Conservation (phyloP, 2,329 filamentous ascomycete genomes). For the Trichoderma aggressivum region DNA sequence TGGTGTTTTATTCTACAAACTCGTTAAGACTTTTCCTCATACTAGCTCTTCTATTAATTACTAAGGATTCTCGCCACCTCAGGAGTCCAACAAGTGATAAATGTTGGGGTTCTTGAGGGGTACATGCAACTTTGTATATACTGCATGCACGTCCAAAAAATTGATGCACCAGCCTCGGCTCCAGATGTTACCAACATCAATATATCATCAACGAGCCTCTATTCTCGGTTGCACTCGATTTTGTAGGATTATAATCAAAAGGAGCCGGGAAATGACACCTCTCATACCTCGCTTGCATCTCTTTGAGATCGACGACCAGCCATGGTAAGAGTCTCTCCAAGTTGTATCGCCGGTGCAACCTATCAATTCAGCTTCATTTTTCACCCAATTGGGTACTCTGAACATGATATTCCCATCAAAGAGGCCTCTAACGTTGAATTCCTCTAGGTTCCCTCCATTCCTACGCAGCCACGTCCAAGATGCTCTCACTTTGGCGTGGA, state of each 20-base stretch:
- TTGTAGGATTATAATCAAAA: not conserved
- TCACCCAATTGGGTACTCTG: not conserved
- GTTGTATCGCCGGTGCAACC: not conserved
- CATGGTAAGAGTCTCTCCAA: constrained; percentile 47
- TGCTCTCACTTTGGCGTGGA: constrained; percentile 58
- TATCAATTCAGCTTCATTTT: not conserved
- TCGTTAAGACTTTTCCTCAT: not conserved
- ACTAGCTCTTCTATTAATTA: not conserved
- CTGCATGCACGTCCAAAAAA: not conserved
- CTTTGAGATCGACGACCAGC: constrained; percentile 65
- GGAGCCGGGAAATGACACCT: constrained; percentile 39
- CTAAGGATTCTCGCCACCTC: not conserved
- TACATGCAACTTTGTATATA: not conserved
- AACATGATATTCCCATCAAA: not conserved
- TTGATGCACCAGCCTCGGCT: not conserved
- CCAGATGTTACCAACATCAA: not conserved
- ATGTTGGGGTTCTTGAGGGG: not conserved
- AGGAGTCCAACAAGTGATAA: not conserved
- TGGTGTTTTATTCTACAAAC: not conserved
- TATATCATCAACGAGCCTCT: not conserved
- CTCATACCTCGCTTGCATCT: constrained; percentile 58
- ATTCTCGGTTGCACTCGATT: not conserved
- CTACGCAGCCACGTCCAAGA: constrained; percentile 63
- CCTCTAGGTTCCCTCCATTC: constrained; percentile 52
- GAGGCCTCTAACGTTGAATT: not conserved